Conservation (phyloP, 129 eudicot genomes). For the Oenanthe sinensis region DNA sequence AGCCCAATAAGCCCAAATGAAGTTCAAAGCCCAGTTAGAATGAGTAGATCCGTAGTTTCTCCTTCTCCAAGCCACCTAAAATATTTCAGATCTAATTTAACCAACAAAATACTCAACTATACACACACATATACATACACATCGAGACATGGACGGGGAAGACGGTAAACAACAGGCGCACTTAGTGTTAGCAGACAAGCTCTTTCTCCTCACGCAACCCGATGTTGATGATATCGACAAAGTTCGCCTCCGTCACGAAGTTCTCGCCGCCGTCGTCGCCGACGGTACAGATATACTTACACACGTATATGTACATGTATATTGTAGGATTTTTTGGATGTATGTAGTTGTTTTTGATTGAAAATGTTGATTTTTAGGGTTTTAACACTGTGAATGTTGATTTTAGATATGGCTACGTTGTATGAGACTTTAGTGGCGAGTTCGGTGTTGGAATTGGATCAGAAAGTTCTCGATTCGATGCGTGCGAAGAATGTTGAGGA, state of each 20-base stretch:
- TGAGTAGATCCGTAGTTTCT: neutral
- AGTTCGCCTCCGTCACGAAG: conserved; percentile 84
- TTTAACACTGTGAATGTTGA: neutral
- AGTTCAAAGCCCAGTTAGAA: neutral
- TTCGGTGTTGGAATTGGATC: conserved; percentile 63
- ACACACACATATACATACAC: neutral
- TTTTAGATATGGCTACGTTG: conserved; percentile 79
- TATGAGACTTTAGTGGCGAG: conserved; percentile 59
- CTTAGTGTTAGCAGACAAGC: conserved; percentile 73
- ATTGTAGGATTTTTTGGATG: too few relatives aligned
- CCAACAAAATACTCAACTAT: neutral
- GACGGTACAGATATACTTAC: conserved; percentile 32
- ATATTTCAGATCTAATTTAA: neutral
- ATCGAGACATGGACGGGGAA: conserved; percentile 48
- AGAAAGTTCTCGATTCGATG: conserved; percentile 63
- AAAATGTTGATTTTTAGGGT: neutral
- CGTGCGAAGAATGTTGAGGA: conserved; percentile 55
- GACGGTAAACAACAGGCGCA: conserved; percentile 69
- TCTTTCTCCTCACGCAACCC: conserved; percentile 61
- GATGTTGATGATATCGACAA: conserved; percentile 82
- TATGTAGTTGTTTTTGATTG: too few relatives aligned
- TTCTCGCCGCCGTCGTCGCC: conserved; percentile 37
- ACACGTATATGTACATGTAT: too few relatives aligned
- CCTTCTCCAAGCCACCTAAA: neutral
- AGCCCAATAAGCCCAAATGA: too few relatives aligned